Percentiles rank a stretch among this genome's conserved stretches.
These are phyloP conservation scores for Anthoceros angustus DNA, from an alignment of 225 moss, liverwort and hornwort genomes.

Conservation along the genomic window DNA sequence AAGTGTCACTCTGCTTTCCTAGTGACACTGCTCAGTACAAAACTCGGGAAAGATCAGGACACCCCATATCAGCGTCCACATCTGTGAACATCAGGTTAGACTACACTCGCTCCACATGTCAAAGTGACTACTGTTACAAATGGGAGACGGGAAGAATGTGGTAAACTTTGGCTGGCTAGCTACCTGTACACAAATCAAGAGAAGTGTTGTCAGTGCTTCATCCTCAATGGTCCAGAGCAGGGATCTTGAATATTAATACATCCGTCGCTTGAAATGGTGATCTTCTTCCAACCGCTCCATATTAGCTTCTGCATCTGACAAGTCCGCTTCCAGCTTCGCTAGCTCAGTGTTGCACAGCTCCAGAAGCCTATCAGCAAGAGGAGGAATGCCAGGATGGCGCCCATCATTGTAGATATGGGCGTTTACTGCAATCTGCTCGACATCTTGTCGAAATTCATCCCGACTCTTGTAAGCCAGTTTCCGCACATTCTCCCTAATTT, in stretches of 20 bases:
- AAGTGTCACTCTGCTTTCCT: too few species aligned
- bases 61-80: too few species aligned
- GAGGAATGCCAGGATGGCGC: slow-evolving; percentile 83
- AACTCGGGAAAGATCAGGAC: too few species aligned
- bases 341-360: slow-evolving; percentile 63
- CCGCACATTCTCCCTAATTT: slow-evolving; percentile 71
- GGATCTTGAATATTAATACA: not conserved
- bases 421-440: slow-evolving; percentile 74
- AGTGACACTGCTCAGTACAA: too few species aligned
- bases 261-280: slow-evolving; percentile 6
- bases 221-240: not conserved
- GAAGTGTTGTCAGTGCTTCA: not conserved
- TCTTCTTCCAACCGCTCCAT: slow-evolving; percentile 55
- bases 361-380: slow-evolving; percentile 75
- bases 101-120: not conserved
- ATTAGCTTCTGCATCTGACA: slow-evolving; percentile 71
- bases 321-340: slow-evolving; percentile 30
- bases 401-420: slow-evolving; percentile 82
- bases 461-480: slow-evolving; percentile 65
- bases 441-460: slow-evolving; percentile 69
- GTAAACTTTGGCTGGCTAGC: not conserved
- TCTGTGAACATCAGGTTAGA: too few species aligned
- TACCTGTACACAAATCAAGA: not conserved
- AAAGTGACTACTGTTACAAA: not conserved
- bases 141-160: not conserved